phyloP scores from a whole-genome alignment of 805 yeast genomes.

The Starmerella stellata region DNA sequence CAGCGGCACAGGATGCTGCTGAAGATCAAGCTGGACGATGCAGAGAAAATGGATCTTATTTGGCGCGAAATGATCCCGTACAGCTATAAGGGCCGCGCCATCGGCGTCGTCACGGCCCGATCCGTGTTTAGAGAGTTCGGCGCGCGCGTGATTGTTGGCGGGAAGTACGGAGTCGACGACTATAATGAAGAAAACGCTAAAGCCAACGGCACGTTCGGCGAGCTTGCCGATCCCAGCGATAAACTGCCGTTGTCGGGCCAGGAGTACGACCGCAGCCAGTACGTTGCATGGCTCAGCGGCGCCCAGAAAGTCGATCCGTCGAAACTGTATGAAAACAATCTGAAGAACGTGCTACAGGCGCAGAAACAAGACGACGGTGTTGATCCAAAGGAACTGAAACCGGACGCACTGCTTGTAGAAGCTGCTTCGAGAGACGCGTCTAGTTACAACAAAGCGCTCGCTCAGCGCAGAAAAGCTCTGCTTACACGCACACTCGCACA shows the following conservation, averaged over 20 bases:
- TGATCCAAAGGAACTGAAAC: conserved; percentile 1
- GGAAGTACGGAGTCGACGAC: conserved; percentile 68
- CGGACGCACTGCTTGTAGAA: conserved; percentile 33
- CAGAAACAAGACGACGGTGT: conserved; percentile 1
- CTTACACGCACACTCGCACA: conserved; percentile 13
- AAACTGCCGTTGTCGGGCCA: conserved; percentile 27
- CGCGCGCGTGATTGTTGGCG: conserved; percentile 60
- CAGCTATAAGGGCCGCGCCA: conserved; percentile 76
- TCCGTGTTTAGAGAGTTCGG: conserved; percentile 86
- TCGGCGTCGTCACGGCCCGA: conserved; percentile 79
- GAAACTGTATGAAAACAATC: conserved; percentile 14
- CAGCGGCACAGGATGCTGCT: conserved; percentile 64
- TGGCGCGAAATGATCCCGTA: conserved; percentile 67
- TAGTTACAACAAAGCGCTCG: conserved; percentile 46
- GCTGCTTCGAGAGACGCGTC: conserved; percentile 76
- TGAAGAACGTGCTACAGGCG: conserved; percentile 20
- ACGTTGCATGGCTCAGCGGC: conserved; percentile 38
- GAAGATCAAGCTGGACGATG: conserved; percentile 55
- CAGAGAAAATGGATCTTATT: conserved; percentile 67
- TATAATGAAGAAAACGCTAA: conserved; percentile 52
- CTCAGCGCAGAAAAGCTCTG: conserved; percentile 38
- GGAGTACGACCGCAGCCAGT: conserved; percentile 32
- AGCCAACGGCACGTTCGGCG: conserved; percentile 49
- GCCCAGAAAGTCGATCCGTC: conserved; percentile 26
- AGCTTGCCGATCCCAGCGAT: conserved; percentile 51